Evolutionary conservation across 1,284 basidiomycete genomes (phyloP).

Genomic region (Boletus sp.): DNA sequence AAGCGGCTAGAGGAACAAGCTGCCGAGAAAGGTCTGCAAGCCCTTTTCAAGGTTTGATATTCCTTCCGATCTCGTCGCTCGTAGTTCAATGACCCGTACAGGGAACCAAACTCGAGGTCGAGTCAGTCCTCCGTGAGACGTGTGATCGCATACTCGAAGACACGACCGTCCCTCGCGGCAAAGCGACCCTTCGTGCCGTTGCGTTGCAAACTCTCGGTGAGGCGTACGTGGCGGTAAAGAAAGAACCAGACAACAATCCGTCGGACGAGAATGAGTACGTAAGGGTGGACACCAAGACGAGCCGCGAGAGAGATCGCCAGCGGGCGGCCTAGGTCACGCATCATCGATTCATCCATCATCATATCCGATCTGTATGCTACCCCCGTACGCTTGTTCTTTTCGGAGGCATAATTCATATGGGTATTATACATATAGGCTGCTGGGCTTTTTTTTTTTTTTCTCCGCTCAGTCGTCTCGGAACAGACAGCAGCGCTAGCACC

Average conservation of each 20-base stretch:
- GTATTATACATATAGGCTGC: no score
- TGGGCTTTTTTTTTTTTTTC: not conserved
- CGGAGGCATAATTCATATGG: constrained; percentile 13
- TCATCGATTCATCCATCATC: not conserved
- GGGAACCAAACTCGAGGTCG: constrained; percentile 94
- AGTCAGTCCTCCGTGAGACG: constrained; percentile 89
- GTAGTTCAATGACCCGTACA: constrained; percentile 25
- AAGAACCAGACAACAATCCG: constrained; percentile 47
- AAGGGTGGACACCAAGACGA: constrained; percentile 71
- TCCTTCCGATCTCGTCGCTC: not conserved
- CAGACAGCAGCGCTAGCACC: no score
- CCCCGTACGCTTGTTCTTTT: constrained; percentile 2
- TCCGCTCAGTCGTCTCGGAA: no score
- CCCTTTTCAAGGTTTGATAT: constrained; percentile 75
- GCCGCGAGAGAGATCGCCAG: constrained; percentile 41
- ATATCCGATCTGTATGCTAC: constrained; percentile 6
- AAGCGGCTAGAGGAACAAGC: constrained; percentile 92
- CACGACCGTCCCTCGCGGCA: constrained; percentile 48
- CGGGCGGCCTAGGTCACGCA: constrained; percentile 22
- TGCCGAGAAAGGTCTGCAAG: constrained; percentile 92
- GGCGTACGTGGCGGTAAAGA: constrained; percentile 65
- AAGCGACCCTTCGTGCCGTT: constrained; percentile 71
- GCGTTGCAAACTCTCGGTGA: constrained; percentile 84
- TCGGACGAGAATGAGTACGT: constrained; percentile 77
- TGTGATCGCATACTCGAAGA: constrained; percentile 83